Base-by-base conservation (phyloP, 305 asterid species). In the Coffea humblotiana region DNA sequence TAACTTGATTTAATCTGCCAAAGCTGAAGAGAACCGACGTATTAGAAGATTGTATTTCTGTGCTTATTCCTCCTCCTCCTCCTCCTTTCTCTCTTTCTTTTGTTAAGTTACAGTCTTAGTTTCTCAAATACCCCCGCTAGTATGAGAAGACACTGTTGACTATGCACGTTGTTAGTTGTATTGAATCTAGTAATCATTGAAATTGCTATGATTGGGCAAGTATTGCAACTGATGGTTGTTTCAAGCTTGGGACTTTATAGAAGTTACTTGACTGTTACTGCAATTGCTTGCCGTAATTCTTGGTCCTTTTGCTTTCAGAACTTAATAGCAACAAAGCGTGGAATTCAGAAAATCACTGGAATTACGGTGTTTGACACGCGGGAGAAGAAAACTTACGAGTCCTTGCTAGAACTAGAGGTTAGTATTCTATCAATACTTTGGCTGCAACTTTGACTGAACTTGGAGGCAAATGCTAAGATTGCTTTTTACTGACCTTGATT, bases 271-370 rank as follows among this genome's bases (percentile, higher is more conserved):
- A 58, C 66, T 63, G 75, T 32, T 74, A 60, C 61, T 73, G 60
- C 58, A 74, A 72, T 76, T 73, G 69, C 79, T 78, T 65, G 37
- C 67, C 72, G 9, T 73, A 37, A 48, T 78, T 37, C 77, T 27
- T 78, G 71, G 75, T 35, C 72, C 82, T 76, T 80, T 70, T 75
- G 37, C 76, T 35, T 87, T 93, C 94, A 96, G 99, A 90, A 91
- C 85, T 87, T 96, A 90, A 91, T 94, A 71, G 97, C 99, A 79
- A 81, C 89, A 49, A 92, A 96, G 90, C 93, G 84, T 74, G 99
- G 98, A 84, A 90, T 96, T 86, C 99, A 92, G 92, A 92, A 91
- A 89, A 88, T 96, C 87, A 86, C 92, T 19, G 97, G 98, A 81
- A 88, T 96, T 70, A 92, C 97, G 14, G 90, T 96, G 80, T 91